Conservation (phyloP, 495 filamentous ascomycete species). For the Daldinia loculata region DNA sequence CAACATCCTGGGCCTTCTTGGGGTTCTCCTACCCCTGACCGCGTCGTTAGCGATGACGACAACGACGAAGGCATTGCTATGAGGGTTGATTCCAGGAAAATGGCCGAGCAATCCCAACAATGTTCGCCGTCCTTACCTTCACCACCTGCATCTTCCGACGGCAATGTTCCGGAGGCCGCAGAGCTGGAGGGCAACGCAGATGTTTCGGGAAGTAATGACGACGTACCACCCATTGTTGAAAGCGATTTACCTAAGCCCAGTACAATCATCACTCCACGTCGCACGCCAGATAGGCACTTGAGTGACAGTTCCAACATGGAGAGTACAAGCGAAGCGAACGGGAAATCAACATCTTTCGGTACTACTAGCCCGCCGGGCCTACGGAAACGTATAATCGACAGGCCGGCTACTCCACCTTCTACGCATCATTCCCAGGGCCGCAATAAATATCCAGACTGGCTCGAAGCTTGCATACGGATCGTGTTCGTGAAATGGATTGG, state of each 20-base stretch:
- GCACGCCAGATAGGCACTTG: slow-evolving; percentile 9
- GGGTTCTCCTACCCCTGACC: slow-evolving; percentile 25
- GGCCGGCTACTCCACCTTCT: slow-evolving; percentile 14
- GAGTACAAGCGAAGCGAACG: slow-evolving; percentile 9
- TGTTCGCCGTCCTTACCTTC: not conserved
- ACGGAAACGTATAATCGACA: slow-evolving; percentile 21
- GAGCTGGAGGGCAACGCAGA: not conserved
- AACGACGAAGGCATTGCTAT: slow-evolving; percentile 45
- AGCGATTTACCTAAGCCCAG: slow-evolving; percentile 5
- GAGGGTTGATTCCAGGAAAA: slow-evolving; percentile 26
- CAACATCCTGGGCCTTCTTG: slow-evolving; percentile 37
- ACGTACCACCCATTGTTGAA: not conserved
- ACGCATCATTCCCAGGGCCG: slow-evolving; percentile 1
- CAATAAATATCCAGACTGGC: slow-evolving; percentile 20
- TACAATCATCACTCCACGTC: not conserved
- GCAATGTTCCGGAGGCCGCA: not conserved
- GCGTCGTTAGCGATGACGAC: slow-evolving; percentile 18
- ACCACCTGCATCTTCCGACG: not conserved
- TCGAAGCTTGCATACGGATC: slow-evolving; percentile 30
- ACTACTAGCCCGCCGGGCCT: slow-evolving; percentile 14
- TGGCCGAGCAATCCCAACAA: not conserved
- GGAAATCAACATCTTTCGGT: slow-evolving; percentile 10
- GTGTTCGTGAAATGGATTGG: slow-evolving; percentile 41
- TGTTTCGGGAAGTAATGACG: not conserved
- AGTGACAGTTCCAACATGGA: slow-evolving; percentile 24